Base-by-base conservation (phyloP, 2,329 filamentous ascomycete genomes). In the Colletotrichum tamarilloi region DNA sequence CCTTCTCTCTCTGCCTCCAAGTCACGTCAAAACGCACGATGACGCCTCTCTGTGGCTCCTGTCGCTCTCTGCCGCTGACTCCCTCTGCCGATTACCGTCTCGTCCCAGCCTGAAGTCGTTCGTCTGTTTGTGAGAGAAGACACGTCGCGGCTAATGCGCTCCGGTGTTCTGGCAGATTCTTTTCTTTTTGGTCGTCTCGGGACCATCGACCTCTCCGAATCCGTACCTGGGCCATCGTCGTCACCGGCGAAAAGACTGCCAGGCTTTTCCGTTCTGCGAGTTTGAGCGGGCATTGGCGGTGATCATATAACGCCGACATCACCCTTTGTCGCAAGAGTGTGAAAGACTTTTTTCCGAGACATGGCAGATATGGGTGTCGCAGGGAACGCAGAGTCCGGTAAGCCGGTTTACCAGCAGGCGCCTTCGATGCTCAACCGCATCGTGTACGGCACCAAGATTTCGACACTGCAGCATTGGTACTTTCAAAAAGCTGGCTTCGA, bases 401-500 rank as follows among this genome's bases (percentile, higher is more conserved):
- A 55, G 4, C 35, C 30, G 2, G 65, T 57, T 8, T 55, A 65
- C 28, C 46, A 65, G 12, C 35, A 68, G 22, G 26, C 52, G 26
- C 71, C 74, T 1, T 28, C 74, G 12, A 35, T 74, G 28, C 64
- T 72, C 35, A 68, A 64, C 26, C 74, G 74, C 53, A 24, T 75
- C 55, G 55, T 69, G 26, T 67, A 74, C 53, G 74, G 71, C 6
- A 69, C 67, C 46, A 75, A 72, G 62, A 55, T 75, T 19, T 67
- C 67, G 24, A 26, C 58, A 14, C 16, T 75, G 28, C 67, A 75
- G 66, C 64, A 57, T 7, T 65, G 64, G 52, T 68, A 68, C 71
- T 63, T 67, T 16, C 75, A 75, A 46, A 57, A 56, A 2, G 72
- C 65, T 16, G 71, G 71, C 57, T 62, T 68, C 58, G 59, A 72